Evolutionary conservation across 352 stramenopile species (phyloP), one percentile per base, ranked within the genome.

Genomic region (Thraustochytrium sp.): DNA sequence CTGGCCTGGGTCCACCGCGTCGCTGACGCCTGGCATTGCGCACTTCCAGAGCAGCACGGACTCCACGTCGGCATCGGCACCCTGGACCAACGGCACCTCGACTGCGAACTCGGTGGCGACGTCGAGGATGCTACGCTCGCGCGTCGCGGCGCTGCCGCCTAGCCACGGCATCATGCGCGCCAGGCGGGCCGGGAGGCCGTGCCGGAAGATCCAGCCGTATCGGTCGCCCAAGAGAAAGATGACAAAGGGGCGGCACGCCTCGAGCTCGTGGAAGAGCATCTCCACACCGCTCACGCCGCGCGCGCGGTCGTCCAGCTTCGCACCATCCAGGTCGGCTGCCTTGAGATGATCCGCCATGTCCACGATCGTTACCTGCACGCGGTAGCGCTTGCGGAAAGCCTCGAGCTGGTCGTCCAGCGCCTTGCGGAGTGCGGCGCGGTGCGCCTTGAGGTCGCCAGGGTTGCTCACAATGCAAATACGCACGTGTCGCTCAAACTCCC

Each of bases 161-260:
- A 64, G 3, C 68, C 68, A 80, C 5, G 68, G 68, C 48, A 80
- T 61, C 42, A 80, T 63, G 34, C 31, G 34, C 23, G 29, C 8
- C 2, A 80, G 42, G 16, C 68, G 42, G 5, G 68, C 31, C 23
- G 31, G 31, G 16, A 64, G n/a, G 34, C 31, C 31, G 34, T 46
- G 11, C 18, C 68, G 68, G 26, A 80, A 38, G 34, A 55, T 9
- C 68, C 68, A 80, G 13, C 68, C 68, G 51, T 72, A 51, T 26
- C 68, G 46, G 42, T 80, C 68, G 18, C 21, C 68, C 0, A 80
- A 21, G 26, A 80, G 3, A 8, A 80, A 26, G 11, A 80, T 29
- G 13, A 72, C 34, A 51, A 80, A 80, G 23, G 68, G 68, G n/a
- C 51, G 68, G 37, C 68, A 80, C 2, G 48, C 37, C n/a, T 80